Conservation (phyloP, 768 basidiomycete species). For the Ephemerocybe angulata region DNA sequence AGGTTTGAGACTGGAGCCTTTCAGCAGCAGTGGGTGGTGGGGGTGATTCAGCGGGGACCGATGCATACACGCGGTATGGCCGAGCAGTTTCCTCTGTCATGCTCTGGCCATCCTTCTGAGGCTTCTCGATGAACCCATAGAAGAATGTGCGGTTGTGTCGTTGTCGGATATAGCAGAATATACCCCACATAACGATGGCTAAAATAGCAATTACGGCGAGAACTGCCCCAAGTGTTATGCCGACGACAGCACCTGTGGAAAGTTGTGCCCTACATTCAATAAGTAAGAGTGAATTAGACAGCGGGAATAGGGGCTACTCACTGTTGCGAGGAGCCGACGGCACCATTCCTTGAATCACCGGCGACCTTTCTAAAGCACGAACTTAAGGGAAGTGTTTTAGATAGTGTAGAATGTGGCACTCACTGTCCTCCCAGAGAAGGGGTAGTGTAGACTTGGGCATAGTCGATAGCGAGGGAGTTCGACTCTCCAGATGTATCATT, state of each 20-base stretch:
- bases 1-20: not conserved
- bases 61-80: not conserved
- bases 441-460: constrained; percentile 26
- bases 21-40: not conserved
- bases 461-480: constrained; percentile 25
- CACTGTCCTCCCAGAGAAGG: constrained; percentile 19
- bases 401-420: not conserved
- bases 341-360: no score
- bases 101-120: not conserved
- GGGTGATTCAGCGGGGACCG: not conserved
- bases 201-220: not conserved
- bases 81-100: not conserved
- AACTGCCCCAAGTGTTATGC: not conserved
- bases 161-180: not conserved
- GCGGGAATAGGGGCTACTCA: no score
- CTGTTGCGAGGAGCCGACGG: no score
- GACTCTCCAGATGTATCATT: constrained; percentile 9
- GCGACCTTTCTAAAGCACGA: no score
- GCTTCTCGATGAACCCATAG: not conserved
- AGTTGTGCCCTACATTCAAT: not conserved
- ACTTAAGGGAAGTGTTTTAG: no score
- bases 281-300: no score
- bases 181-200: not conserved
- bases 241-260: constrained; percentile 1
- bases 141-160: not conserved